Evolutionary conservation across 192 early-diverging fungal species (phyloP), one percentile per base, ranked within the genome.

Genomic region (Kickxella alabastrina): DNA sequence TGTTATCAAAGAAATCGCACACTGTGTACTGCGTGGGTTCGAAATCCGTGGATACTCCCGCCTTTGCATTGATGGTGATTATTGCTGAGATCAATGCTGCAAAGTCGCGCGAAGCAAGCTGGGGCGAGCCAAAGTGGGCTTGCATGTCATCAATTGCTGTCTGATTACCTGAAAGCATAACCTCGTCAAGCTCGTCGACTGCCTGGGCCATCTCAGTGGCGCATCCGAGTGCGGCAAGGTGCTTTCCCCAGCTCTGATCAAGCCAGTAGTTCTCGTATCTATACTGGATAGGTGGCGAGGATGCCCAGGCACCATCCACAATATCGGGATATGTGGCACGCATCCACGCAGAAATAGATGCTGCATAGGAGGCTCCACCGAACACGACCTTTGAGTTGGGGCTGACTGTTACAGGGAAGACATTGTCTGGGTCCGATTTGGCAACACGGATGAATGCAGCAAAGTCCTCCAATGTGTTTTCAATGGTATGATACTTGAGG

Each of bases 351-450:
- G 88, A 83, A 3, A 90, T 22, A 39, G 79, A 81, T 8, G 84
- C 88, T 10, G 79, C 64, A 52, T 90, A 90, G 5, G 83, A 85
- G 43, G 85, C 87, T 8, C 88, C 88, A 12, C 78, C 77, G n/a
- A 83, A 71, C 14, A 66, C 46, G 13, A 59, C 19, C 40, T 58
- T 59, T 28, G 64, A 58, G 15, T 59, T 50, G 19, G 24, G 27
- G 32, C 46, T 58, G 10, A 66, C 51, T 7, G 50, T 28, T 8
- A 66, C 35, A 1, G 64, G 39, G 27, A 66, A 66, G 6, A 66
- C 45, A 18, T 35, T 37, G 14, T 2, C 10, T 2, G 64, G 64
- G 5, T 18, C 34, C n/a, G 7, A 18, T 29, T 54, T 47, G n/a
- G 54, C 69, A 22, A 48, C 48, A 10, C 50, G 48, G 31, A 59